Evolutionary conservation across 2,329 filamentous ascomycete species (phyloP), one percentile per base, ranked within the genome.

Genomic region (Aspergillus brasiliensis): DNA sequence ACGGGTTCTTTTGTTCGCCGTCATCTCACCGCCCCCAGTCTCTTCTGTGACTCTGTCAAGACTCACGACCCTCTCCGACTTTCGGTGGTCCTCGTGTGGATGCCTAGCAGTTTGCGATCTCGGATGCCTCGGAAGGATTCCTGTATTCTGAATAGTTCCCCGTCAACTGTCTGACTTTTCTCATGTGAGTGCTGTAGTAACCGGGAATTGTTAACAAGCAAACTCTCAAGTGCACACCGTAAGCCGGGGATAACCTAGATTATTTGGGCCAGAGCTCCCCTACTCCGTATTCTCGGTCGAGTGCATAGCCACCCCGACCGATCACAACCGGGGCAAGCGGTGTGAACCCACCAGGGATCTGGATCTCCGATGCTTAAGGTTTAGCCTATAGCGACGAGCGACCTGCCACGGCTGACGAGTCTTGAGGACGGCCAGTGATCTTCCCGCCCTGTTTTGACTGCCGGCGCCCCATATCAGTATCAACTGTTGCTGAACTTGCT

Each of bases 291-390:
- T 27, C 25, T 28, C 25, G 21, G 44, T 27, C 25, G 23, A 48
- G 15, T 48, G 44, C 40, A 44, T 44, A 10, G 40, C 44, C 44
- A 5, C 21, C 44, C 44, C 21, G 21, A 48, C 21, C 23, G 21
- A 48, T 48, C 44, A 23, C 21, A n/a, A 23, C 25, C n/a, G 25
- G 23, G 46, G 27, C 46, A 49, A 49, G 46, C 46, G 46, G 46
- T 44, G 40, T 49, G 46, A 49, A 27, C 46, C 25, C 23, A 27
- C 25, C 15, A 49, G 25, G 40, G 46, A 49, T 49, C 46, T 49
- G 23, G 46, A 49, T 49, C 46, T 49, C 46, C 46, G 46, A 49
- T 49, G 46, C 46, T 34, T 49, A 49, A 49, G 25, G 46, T 49
- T 49, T 49, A 49, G 46, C 25, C 46, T 49, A 8, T 49, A n/a